phyloP scores from a whole-genome alignment of 2,329 filamentous ascomycete genomes.

The Domatiomyces globalis region DNA sequence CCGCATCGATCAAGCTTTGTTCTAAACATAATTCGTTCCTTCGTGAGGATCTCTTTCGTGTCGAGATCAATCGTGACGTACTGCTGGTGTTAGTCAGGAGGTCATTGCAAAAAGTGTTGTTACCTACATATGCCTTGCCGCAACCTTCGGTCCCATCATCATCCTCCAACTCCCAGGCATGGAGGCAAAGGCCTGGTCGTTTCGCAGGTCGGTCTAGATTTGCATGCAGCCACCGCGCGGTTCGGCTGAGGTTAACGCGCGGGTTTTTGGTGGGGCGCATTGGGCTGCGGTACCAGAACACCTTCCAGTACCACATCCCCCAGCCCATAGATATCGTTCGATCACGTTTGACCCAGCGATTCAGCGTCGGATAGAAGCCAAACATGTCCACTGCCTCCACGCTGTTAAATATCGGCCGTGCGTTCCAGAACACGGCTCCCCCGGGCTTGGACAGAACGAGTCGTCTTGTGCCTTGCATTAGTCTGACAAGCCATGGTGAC shows the following conservation, averaged over 20 bases:
- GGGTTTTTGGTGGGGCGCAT: background rate
- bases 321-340: background rate
- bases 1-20: background rate
- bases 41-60: background rate
- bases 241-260: background rate
- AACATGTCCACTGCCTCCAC: background rate
- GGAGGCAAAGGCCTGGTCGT: background rate
- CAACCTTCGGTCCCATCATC: background rate
- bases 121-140: background rate
- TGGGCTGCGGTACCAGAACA: background rate
- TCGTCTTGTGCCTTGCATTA: background rate
- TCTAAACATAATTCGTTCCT: background rate
- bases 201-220: background rate
- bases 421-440: background rate
- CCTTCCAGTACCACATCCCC: background rate
- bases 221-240: background rate
- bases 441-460: background rate
- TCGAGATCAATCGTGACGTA: background rate
- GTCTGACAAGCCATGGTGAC: background rate
- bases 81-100: background rate
- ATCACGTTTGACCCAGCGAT: background rate
- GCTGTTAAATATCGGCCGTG: background rate
- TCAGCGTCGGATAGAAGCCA: background rate
- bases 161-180: background rate
- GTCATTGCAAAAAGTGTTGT: background rate